phyloP scores from a whole-genome alignment of 768 basidiomycete genomes.

The Piloderma croceum region DNA sequence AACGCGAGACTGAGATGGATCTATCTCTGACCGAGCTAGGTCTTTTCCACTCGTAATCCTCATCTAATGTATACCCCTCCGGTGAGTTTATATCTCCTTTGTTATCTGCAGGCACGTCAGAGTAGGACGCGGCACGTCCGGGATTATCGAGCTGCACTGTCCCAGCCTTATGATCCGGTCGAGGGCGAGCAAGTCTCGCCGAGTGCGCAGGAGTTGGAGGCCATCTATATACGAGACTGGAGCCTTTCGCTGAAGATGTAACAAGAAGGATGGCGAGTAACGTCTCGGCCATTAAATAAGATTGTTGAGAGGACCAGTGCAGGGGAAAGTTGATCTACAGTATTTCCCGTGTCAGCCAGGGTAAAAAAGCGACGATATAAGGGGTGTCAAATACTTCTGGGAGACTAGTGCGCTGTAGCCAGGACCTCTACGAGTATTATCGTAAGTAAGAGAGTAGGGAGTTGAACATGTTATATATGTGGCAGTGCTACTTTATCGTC shows the following conservation, averaged over 20 bases:
- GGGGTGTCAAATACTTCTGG: no score
- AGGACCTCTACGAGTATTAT: no score
- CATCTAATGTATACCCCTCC: slow-evolving; percentile 21
- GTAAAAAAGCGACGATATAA: no score
- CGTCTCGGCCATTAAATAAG: slow-evolving; percentile 58
- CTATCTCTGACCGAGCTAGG: slow-evolving; percentile 45
- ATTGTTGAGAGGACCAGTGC: no score
- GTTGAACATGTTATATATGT: no score
- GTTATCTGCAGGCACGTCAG: slow-evolving; percentile 19
- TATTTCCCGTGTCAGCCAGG: no score
- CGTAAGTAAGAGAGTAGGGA: no score
- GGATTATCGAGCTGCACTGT: slow-evolving; percentile 64
- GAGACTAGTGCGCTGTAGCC: no score
- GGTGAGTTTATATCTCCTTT: slow-evolving; percentile 9
- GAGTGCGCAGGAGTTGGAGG: slow-evolving; percentile 64
- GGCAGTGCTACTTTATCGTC: no score
- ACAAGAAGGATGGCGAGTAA: slow-evolving; percentile 79
- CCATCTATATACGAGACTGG: slow-evolving; percentile 78
- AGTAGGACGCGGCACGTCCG: slow-evolving; percentile 60
- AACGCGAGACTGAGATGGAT: slow-evolving; percentile 46
- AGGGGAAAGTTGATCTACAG: no score
- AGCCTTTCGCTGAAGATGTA: slow-evolving; percentile 77
- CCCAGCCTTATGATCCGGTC: slow-evolving; percentile 40
- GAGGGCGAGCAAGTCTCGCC: slow-evolving; percentile 67
- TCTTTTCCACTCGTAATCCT: slow-evolving; percentile 61